Evolutionary conservation across 2,329 filamentous ascomycete genomes (phyloP).

Genomic region (Ceratocystis huliohia): DNA sequence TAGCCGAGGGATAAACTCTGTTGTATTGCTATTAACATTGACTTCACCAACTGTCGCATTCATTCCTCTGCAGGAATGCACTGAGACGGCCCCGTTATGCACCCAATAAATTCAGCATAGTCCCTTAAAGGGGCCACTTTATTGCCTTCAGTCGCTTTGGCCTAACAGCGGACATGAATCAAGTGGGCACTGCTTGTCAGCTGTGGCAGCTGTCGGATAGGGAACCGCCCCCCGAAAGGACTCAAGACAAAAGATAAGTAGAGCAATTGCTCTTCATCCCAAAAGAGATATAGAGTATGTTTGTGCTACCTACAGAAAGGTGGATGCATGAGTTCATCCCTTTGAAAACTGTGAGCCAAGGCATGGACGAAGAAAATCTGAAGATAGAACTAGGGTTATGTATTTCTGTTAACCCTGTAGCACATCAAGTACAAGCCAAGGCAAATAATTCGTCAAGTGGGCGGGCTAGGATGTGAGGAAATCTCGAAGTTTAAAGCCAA

Average conservation of each 20-base stretch:
- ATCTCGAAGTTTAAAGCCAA: no score
- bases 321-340: neutral
- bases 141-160: neutral
- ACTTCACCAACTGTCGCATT: neutral
- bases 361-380: neutral
- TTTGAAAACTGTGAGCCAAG: neutral
- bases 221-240: neutral
- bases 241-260: neutral
- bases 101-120: neutral
- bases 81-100: neutral
- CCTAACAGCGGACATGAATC: neutral
- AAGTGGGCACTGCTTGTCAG: neutral
- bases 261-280: neutral
- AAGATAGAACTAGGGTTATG: neutral
- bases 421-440: no score
- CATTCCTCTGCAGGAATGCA: slow-evolving; percentile 4
- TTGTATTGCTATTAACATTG: neutral
- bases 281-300: neutral
- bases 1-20: slow-evolving; percentile 3
- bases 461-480: no score
- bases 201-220: neutral
- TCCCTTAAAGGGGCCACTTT: neutral
- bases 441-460: no score
- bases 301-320: neutral
- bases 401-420: neutral